Conservation (phyloP, 805 yeast genomes). For the Monosporozyma unispora region DNA sequence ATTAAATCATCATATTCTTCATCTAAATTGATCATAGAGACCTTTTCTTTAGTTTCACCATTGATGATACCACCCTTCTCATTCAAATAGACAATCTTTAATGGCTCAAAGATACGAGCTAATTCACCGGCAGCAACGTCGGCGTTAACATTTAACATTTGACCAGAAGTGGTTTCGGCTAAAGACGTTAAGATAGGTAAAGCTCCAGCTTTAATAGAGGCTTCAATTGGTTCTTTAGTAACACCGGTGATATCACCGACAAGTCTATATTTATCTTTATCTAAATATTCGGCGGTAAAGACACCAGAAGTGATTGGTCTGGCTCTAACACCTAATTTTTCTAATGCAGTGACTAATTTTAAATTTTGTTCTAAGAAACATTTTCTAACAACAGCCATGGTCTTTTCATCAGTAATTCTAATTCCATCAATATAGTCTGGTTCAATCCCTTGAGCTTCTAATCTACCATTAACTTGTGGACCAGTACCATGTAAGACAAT, state of each 20-base stretch:
- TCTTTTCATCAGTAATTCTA: constrained; percentile 85
- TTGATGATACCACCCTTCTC: constrained; percentile 97
- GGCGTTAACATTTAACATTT: constrained; percentile 93
- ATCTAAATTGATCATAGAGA: constrained; percentile 84
- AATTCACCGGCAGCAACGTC: constrained; percentile 98
- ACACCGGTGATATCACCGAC: constrained; percentile 88
- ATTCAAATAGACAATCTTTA: constrained; percentile 89
- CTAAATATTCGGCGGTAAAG: constrained; percentile 85
- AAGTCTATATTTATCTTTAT: constrained; percentile 79
- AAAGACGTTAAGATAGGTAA: constrained; percentile 91
- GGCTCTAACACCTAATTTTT: constrained; percentile 93
- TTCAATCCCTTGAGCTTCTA: constrained; percentile 90
- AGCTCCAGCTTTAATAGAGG: constrained; percentile 92
- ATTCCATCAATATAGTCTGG: constrained; percentile 96
- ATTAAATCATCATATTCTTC: constrained; percentile 88
- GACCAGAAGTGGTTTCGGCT: constrained; percentile 96
- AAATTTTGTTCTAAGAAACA: constrained; percentile 94
- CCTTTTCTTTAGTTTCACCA: constrained; percentile 84
- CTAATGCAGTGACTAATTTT: constrained; percentile 89
- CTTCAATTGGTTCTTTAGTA: constrained; percentile 83
- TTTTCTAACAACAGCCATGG: constrained; percentile 92
- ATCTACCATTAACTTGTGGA: constrained; percentile 91
- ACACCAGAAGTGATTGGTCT: constrained; percentile 98
- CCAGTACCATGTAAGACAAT: constrained; percentile 98
- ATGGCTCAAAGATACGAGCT: constrained; percentile 93